A percentile compares a stretch with the other conserved stretches of the same genome.
phyloP scores from a whole-genome alignment of 805 yeast species.

The Kodamaea nitidulidarum region DNA sequence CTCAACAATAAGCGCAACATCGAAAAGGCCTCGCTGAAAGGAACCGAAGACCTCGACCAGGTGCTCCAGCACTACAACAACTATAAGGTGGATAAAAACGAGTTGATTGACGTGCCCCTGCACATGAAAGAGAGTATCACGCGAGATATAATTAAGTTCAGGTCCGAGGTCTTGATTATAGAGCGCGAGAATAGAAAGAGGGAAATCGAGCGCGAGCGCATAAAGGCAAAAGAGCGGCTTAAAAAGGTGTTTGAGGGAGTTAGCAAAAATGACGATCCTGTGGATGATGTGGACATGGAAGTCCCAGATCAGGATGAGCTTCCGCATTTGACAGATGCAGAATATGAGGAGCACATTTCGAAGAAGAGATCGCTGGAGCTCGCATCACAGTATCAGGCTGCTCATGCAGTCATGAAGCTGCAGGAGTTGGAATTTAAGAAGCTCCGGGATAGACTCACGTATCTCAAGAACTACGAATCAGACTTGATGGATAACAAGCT shows the following conservation, averaged over 20 bases:
- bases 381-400: constrained; percentile 19
- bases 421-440: constrained; percentile 18
- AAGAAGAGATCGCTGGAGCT: constrained; percentile 21
- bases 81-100: constrained; percentile 55
- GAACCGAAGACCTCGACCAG: constrained; percentile 34
- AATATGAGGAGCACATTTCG: constrained; percentile 17
- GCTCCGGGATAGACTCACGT: constrained; percentile 19
- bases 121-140: constrained; percentile 50
- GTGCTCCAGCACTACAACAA: constrained; percentile 31
- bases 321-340: constrained; percentile 19
- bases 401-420: constrained; percentile 12
- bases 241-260: constrained; percentile 42
- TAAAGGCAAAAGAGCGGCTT: constrained; percentile 45
- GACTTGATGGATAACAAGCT: constrained; percentile 35
- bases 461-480: constrained; percentile 32
- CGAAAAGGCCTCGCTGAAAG: constrained; percentile 17
- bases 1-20: constrained; percentile 17
- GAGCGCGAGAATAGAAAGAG: constrained; percentile 50
- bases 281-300: constrained; percentile 4
- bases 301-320: constrained; percentile 7
- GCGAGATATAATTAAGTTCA: constrained; percentile 51
- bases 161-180: constrained; percentile 49
- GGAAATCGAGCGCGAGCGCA: constrained; percentile 46
- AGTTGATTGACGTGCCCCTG: constrained; percentile 53
- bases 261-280: constrained; percentile 10